Base-by-base conservation (phyloP, 257 asterid species). In the Nyctanthes arbortristis region DNA sequence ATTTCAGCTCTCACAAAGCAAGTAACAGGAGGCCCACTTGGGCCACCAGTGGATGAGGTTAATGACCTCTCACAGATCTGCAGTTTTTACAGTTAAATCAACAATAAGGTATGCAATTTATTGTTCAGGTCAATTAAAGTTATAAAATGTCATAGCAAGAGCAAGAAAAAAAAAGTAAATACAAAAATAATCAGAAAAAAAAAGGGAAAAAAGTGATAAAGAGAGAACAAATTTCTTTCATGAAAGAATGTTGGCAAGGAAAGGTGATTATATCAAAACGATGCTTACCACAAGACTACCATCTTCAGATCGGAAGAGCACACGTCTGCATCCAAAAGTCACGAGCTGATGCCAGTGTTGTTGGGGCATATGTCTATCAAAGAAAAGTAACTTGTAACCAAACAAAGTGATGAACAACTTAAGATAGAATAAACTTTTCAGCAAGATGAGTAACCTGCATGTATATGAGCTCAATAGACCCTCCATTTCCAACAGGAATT, bases 61-160 rank as follows among this genome's bases (percentile, higher is more conserved):
- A 94, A 77, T 12, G 99, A 94, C 76, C 97, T 84, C 87, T 94
- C 99, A 71, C 99, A 94, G 70, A 94, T 78, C 99, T 94, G 88
- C 61, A 52, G 31, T 3, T 52, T 20, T 9, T 22, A 52, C 59
- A 52, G 14, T 52, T 8, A 24, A 52, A 16, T 22, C 9, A 52
- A 52, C 31, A 24, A 2, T 9, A 49, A 1, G 14, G 59, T 24
- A 52, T 7, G 4, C 4, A 49, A 49, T n/a, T n/a, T 16, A 25
- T 7, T 18, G 4, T 14, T 14, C 5, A 20, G 20, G 16, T 40
- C n/a, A 8, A 40, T 13, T 14, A 40, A 8, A 40, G 4, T 45
- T 45, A 45, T 45, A 45, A 7, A 45, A n/a, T 45, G 25, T 6
- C 11, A 45, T n/a, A n/a, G 1, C 22, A 1, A 45, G n/a, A 9